Evolutionary conservation across 140 eudicot genomes (phyloP), one percentile per base, ranked within the genome.

Genomic region (Erigeron philadelphicus): DNA sequence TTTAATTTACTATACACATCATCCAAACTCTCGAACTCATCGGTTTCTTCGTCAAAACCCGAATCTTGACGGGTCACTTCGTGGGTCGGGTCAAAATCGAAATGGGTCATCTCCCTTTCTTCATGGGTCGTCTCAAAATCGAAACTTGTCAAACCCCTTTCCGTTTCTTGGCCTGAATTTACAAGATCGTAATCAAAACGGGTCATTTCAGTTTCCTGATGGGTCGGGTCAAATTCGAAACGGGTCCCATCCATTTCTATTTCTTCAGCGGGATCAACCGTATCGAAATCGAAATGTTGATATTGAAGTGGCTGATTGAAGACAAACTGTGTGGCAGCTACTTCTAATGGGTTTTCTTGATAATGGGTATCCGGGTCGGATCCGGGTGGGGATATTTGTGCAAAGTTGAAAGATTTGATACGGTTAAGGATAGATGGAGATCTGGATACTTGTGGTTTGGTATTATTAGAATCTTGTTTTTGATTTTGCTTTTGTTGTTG

Each of bases 361-460:
- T 56, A 23, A n/a, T 55, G 44, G 50, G 79, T n/a, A 6, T 77
- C 70, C 6, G 57, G 25, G 6, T 68, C 62, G 5, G 70, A 73
- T 47, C 81, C 88, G 1, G 21, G 49, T 43, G 76, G 83, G 57
- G 84, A 75, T 79, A 71, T 74, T 61, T 63, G 70, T 9, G 64
- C 43, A 62, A 86, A 74, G 58, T 88, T 88, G 67, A 88, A 76
- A 70, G 98, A 91, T 46, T 78, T 88, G 61, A 91, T 66, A 21
- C 98, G 90, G 64, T 88, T 79, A 54, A 91, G 92, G 18, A 91
- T 73, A 11, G 98, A 80, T 6, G 95, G 85, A 6, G 90, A 78
- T 68, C 81, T 82, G 42, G 67, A 66, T 17, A 78, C 54, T 43
- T 50, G 70, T 1, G 66, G 71, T 50, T 19, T 64, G 50, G 48